Evolutionary conservation across 176 grass and related monocot genomes (phyloP).

Genomic region (Canna indica): DNA sequence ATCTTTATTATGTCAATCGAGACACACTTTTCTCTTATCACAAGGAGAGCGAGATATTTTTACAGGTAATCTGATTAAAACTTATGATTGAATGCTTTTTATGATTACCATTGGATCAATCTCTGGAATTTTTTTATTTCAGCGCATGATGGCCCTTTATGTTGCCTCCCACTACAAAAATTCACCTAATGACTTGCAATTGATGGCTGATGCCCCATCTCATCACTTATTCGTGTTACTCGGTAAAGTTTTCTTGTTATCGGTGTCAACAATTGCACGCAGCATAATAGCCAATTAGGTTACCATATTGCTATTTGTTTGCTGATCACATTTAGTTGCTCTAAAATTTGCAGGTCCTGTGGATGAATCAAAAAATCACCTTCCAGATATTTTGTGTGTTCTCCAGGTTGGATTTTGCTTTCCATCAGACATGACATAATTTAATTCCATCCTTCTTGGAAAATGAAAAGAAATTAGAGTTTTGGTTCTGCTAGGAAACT

Average conservation of each 20-base stretch:
- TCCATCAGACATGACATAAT: not conserved
- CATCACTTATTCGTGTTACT: conserved; percentile 97
- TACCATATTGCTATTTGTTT: conserved; percentile 14
- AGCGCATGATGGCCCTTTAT: conserved; percentile 99
- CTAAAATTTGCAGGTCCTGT: conserved; percentile 53
- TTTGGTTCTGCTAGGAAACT: not conserved
- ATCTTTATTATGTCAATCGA: conserved; percentile 95
- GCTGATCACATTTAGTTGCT: conserved; percentile 7
- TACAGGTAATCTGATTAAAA: conserved; percentile 41
- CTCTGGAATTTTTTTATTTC: conserved; percentile 33
- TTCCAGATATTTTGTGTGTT: conserved; percentile 97
- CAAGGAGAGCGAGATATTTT: conserved; percentile 87
- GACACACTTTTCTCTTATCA: conserved; percentile 97
- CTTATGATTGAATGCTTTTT: not conserved
- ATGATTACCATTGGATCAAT: not conserved
- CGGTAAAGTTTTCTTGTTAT: conserved; percentile 36
- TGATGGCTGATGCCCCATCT: conserved; percentile 97
- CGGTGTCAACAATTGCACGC: not conserved
- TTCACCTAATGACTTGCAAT: conserved; percentile 96
- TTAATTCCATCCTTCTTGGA: not conserved
- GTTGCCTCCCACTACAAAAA: conserved; percentile 99
- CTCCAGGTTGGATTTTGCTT: conserved; percentile 46
- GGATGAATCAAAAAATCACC: conserved; percentile 76
- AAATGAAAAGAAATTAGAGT: not conserved
- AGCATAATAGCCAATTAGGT: not conserved